Conservation (phyloP, 176 grass and related monocot species). For the Chrysopogon serrulatus region DNA sequence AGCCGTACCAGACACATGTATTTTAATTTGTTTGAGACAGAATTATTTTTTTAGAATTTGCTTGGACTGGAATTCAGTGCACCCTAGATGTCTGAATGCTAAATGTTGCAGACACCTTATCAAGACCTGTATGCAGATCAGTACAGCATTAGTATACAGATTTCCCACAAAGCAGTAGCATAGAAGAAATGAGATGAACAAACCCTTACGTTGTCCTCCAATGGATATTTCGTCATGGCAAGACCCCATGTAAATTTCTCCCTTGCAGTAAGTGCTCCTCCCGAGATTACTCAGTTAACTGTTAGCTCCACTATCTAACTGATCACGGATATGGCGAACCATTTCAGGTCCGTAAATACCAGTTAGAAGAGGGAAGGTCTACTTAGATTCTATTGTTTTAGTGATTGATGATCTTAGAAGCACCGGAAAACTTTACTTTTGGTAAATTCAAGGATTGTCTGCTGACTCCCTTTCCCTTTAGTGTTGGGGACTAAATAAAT, state of each 20-base stretch:
- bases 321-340: neutral
- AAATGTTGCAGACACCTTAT: neutral
- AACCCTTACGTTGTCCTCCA: neutral
- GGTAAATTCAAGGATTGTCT: too few relatives aligned
- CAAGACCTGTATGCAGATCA: neutral
- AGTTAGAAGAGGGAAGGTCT: too few relatives aligned
- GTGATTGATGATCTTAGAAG: too few relatives aligned
- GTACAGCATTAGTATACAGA: neutral
- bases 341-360: constrained; percentile 15
- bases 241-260: neutral
- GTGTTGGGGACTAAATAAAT: too few relatives aligned
- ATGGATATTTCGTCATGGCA: neutral
- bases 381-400: too few relatives aligned
- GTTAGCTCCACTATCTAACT: constrained; percentile 1
- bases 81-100: neutral
- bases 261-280: neutral
- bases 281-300: constrained; percentile 13
- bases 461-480: too few relatives aligned
- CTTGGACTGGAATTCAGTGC: neutral
- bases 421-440: too few relatives aligned
- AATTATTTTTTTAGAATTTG: neutral
- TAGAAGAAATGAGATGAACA: neutral
- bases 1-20: neutral
- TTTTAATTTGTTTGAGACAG: neutral
- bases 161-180: neutral